phyloP scores from a whole-genome alignment of 805 yeast species.

The Metschnikowia colocasiae region DNA sequence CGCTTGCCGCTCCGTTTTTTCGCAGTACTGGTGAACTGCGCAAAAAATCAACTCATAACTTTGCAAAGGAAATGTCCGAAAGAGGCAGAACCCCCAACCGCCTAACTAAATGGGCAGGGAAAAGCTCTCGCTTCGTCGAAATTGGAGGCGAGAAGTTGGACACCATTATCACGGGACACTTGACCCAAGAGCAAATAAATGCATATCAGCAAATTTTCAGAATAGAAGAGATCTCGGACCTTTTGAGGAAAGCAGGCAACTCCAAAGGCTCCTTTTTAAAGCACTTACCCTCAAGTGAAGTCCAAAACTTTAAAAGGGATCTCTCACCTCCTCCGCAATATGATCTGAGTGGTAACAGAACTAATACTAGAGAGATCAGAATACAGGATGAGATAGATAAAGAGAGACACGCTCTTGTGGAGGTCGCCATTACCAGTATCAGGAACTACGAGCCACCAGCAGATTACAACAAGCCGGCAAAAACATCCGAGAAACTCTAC shows the following conservation, averaged over 20 bases:
- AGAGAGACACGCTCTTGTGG: constrained; percentile 79
- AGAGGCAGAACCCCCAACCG: constrained; percentile 13
- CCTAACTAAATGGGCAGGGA: constrained; percentile 18
- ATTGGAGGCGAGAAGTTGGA: constrained; percentile 17
- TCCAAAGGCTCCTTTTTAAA: constrained; percentile 34
- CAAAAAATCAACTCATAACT: background rate
- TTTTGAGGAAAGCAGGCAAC: constrained; percentile 39
- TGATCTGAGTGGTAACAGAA: constrained; percentile 77
- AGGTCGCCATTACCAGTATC: constrained; percentile 62
- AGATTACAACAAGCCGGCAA: constrained; percentile 67
- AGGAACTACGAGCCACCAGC: constrained; percentile 79
- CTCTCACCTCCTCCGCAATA: constrained; percentile 93
- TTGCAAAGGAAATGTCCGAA: constrained; percentile 9
- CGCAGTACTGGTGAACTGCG: background rate
- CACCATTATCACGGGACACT: constrained; percentile 40
- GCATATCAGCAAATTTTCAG: constrained; percentile 67
- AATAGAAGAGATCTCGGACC: constrained; percentile 72
- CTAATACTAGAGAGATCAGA: constrained; percentile 74
- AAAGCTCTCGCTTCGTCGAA: constrained; percentile 14
- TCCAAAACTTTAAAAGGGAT: constrained; percentile 47
- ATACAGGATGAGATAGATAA: constrained; percentile 53
- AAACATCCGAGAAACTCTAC: constrained; percentile 74
- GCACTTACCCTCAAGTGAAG: constrained; percentile 42
- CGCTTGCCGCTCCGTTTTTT: background rate
- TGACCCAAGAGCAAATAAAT: constrained; percentile 69